Conservation (phyloP, 2,329 filamentous ascomycete genomes). For the Sclerotinia borealis region DNA sequence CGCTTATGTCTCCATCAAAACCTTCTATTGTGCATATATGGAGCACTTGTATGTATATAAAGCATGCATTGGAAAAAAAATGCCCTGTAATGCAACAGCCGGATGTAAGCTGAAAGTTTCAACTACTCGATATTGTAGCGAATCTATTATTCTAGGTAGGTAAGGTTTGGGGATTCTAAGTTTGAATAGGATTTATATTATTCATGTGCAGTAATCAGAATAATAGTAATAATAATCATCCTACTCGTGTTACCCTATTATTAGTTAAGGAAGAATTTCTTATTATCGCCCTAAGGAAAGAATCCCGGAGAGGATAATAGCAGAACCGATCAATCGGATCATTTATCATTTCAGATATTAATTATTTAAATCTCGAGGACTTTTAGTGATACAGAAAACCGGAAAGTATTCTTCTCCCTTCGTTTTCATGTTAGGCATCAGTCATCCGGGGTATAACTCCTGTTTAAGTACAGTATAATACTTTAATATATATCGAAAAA, state of each 20-base stretch:
- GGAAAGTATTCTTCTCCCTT: not conserved
- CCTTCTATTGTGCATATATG: not conserved
- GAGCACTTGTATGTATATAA: not conserved
- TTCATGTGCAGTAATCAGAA: not conserved
- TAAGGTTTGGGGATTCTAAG: not conserved
- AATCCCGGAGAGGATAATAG: not conserved
- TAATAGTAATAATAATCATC: not conserved
- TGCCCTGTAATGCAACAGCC: not conserved
- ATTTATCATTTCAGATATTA: not conserved
- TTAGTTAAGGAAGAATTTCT: not conserved
- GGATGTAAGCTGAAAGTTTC: not conserved
- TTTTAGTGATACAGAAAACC: not conserved
- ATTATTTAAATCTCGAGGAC: not conserved
- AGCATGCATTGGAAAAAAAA: not conserved
- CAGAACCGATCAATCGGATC: constrained; percentile 3
- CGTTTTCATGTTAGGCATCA: not conserved
- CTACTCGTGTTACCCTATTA: not conserved
- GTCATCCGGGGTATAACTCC: not conserved
- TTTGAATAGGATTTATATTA: not conserved
- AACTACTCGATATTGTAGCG: not conserved
- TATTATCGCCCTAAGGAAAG: not conserved
- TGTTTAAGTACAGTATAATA: not conserved
- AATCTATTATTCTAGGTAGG: not conserved
- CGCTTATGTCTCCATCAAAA: not conserved
- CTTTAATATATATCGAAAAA: not conserved